These are phyloP conservation scores for Carex arenaria DNA, from an alignment of 202 grass and related monocot genomes.

Conservation along the genomic window DNA sequence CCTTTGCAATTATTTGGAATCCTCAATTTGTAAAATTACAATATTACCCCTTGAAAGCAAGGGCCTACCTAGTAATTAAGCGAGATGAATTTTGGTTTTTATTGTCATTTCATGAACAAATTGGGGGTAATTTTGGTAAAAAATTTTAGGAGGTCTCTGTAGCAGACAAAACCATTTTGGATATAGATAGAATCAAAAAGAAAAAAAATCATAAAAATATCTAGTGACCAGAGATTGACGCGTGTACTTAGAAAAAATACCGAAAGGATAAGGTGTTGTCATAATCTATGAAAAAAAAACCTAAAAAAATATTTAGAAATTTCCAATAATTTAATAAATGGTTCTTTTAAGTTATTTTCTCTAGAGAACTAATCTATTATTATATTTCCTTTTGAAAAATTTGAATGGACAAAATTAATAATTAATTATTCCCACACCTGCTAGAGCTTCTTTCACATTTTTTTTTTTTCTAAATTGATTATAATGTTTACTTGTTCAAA, in stretches of 20 bases:
- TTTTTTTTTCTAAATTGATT: no score
- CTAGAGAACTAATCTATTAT: not conserved
- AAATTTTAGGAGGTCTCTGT: not conserved
- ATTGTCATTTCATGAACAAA: not conserved
- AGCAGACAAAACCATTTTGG: not conserved
- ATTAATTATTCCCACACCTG: no score
- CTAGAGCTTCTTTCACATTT: no score
- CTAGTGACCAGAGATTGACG: not conserved
- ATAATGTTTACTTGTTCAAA: no score
- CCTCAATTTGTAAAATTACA: not conserved
- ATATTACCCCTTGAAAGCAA: not conserved
- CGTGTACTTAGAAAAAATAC: not conserved
- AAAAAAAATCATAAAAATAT: not conserved
- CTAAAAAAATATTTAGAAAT: not conserved
- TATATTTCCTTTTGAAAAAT: not conserved
- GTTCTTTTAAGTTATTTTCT: not conserved
- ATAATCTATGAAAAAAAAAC: not conserved
- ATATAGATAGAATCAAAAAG: not conserved
- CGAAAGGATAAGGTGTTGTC: slow-evolving; percentile 2
- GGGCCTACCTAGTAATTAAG: not conserved
- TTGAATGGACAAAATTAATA: no score
- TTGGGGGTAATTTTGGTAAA: not conserved
- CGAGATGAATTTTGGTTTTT: not conserved
- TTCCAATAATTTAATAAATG: not conserved
- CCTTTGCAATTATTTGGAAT: not conserved